Evolutionary conservation across 345 rosid genomes (phyloP).

Genomic region (Aethionema arabicum): DNA sequence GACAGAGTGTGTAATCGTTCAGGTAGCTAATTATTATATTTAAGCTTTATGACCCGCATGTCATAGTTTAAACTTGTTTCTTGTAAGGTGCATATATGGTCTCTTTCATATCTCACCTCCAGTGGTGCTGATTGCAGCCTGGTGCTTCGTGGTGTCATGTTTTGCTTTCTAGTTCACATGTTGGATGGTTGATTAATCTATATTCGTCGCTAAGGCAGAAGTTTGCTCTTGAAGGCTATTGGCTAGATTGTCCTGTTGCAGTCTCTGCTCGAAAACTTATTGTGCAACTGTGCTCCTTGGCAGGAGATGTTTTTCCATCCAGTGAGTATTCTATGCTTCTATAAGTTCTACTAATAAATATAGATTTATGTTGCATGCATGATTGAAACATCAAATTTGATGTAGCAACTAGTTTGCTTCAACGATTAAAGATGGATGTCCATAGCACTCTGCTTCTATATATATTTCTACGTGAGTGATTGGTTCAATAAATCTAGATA

Average conservation of each 20-base stretch:
- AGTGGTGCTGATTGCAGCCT: constrained; percentile 62
- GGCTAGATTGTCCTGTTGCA: constrained; percentile 93
- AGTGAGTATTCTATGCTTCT: constrained; percentile 46
- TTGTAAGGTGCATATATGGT: constrained; percentile 9
- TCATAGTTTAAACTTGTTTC: constrained; percentile 21
- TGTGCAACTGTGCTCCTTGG: constrained; percentile 84
- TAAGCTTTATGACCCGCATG: constrained; percentile 17
- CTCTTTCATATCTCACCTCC: constrained; percentile 31
- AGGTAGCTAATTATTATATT: constrained; percentile 49
- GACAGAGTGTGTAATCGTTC: constrained; percentile 73
- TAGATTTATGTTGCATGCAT: constrained; percentile 19
- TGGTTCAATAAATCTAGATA: constrained; percentile 57
- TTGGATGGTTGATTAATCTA: constrained; percentile 73
- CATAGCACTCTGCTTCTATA: constrained; percentile 16
- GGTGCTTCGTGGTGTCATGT: constrained; percentile 89
- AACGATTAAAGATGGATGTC: constrained; percentile 17
- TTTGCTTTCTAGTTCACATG: constrained; percentile 85
- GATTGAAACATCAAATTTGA: constrained; percentile 14
- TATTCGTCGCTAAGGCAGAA: constrained; percentile 79
- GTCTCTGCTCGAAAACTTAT: constrained; percentile 93
- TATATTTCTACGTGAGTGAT: constrained; percentile 35
- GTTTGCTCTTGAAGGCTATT: constrained; percentile 65
- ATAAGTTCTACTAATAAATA: constrained; percentile 18
- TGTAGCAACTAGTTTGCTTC: constrained; percentile 18
- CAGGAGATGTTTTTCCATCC: constrained; percentile 75